These are phyloP conservation scores for Fraxinus xanthoxyloides DNA, from an alignment of 305 asterid genomes.

Conservation along the genomic window DNA sequence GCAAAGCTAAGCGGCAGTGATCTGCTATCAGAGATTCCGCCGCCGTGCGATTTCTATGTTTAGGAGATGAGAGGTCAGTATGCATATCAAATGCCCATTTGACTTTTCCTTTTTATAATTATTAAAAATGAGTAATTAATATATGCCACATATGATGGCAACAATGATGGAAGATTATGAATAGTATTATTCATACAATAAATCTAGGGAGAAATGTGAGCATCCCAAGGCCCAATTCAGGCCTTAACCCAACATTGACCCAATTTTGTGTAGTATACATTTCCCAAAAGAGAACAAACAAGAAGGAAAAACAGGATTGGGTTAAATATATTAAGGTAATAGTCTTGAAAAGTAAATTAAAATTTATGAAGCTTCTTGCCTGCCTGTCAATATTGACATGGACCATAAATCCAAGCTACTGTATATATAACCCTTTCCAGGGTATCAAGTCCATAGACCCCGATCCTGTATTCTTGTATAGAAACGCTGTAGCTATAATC, in stretches of 20 bases:
- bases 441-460: background rate
- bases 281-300: background rate
- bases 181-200: background rate
- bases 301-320: background rate
- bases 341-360: background rate
- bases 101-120: too few relatives aligned
- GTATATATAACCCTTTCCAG: background rate
- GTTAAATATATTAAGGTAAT: background rate
- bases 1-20: too few relatives aligned
- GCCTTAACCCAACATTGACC: background rate
- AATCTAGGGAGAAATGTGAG: background rate
- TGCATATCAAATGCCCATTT: too few relatives aligned
- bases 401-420: background rate
- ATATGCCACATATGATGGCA: too few relatives aligned
- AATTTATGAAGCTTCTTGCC: background rate
- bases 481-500: constrained; percentile 27
- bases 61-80: too few relatives aligned
- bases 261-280: background rate
- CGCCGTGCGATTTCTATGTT: too few relatives aligned
- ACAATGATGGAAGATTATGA: too few relatives aligned
- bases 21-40: too few relatives aligned
- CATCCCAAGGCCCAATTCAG: background rate
- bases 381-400: background rate
- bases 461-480: background rate
- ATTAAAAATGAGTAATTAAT: too few relatives aligned